phyloP scores from a whole-genome alignment of 805 yeast species.

The Yamadazyma nakazawae region DNA sequence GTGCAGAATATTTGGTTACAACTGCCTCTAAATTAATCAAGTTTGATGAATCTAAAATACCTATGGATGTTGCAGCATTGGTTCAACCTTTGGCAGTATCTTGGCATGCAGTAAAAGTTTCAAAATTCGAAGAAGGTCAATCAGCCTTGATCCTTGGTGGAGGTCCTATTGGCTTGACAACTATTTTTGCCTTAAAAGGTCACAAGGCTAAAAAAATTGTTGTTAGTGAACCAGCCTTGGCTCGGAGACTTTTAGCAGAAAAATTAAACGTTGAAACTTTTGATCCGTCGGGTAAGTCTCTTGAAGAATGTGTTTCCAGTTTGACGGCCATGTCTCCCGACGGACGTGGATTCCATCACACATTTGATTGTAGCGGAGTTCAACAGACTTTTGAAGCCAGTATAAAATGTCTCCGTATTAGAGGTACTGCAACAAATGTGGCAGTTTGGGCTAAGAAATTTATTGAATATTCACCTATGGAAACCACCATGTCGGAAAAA shows the following conservation, averaged over 20 bases:
- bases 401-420: conserved; percentile 45
- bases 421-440: conserved; percentile 59
- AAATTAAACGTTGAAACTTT: conserved; percentile 46
- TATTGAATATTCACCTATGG: conserved; percentile 52
- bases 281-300: conserved; percentile 43
- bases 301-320: conserved; percentile 35
- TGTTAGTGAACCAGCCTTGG: conserved; percentile 57
- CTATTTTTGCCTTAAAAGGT: conserved; percentile 50
- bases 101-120: conserved; percentile 54
- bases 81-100: conserved; percentile 59
- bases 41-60: conserved; percentile 37
- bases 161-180: conserved; percentile 62
- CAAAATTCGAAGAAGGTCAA: conserved; percentile 40
- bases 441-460: conserved; percentile 62
- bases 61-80: conserved; percentile 48
- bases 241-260: conserved; percentile 55
- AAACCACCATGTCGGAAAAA: conserved; percentile 53
- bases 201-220: conserved; percentile 39
- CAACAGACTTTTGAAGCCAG: conserved; percentile 52
- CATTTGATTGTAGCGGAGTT: conserved; percentile 56
- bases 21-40: conserved; percentile 37
- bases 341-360: conserved; percentile 45
- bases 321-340: conserved; percentile 37
- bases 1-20: conserved; percentile 48
- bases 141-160: conserved; percentile 55